Percentiles rank a stretch among this genome's conserved stretches.
These are phyloP conservation scores for Nicotiana tabacum DNA, from an alignment of 257 asterid genomes.

Conservation along the genomic window DNA sequence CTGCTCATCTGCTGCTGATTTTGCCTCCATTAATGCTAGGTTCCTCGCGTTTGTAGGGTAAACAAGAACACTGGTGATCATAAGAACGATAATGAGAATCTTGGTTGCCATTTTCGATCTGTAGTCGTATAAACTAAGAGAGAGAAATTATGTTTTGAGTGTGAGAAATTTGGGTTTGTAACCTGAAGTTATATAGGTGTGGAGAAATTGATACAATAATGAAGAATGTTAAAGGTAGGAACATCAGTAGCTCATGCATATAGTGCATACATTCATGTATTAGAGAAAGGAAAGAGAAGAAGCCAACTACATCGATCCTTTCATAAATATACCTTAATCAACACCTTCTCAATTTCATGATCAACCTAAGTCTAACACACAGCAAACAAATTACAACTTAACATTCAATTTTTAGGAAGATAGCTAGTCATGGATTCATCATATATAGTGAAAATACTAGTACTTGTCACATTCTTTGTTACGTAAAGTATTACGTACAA, in stretches of 20 bases:
- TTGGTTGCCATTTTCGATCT: conserved; percentile 17
- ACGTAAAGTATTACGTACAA: background rate
- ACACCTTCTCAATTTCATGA: conserved; percentile 15
- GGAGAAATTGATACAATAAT: background rate
- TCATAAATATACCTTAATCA: background rate
- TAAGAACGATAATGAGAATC: conserved; percentile 7
- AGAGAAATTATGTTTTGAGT: background rate
- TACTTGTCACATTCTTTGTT: background rate
- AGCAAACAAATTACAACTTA: background rate
- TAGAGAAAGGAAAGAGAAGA: background rate
- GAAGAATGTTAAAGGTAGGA: background rate
- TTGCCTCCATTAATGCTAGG: background rate
- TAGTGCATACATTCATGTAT: background rate
- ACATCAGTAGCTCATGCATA: background rate
- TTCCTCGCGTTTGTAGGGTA: conserved; percentile 5
- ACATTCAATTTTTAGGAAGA: background rate
- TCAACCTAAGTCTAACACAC: conserved; percentile 17
- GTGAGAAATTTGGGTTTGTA: background rate
- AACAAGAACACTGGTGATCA: conserved; percentile 10
- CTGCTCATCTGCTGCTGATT: conserved; percentile 1
- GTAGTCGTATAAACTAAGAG: no score
- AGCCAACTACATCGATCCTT: background rate
- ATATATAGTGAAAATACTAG: background rate
- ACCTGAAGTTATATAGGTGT: conserved; percentile 11
- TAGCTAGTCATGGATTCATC: no score